A percentile compares a stretch with the other conserved stretches of the same genome.
These are phyloP conservation scores for Pseudevernia furfuracea DNA, from an alignment of 495 filamentous ascomycete genomes.

Conservation along the genomic window DNA sequence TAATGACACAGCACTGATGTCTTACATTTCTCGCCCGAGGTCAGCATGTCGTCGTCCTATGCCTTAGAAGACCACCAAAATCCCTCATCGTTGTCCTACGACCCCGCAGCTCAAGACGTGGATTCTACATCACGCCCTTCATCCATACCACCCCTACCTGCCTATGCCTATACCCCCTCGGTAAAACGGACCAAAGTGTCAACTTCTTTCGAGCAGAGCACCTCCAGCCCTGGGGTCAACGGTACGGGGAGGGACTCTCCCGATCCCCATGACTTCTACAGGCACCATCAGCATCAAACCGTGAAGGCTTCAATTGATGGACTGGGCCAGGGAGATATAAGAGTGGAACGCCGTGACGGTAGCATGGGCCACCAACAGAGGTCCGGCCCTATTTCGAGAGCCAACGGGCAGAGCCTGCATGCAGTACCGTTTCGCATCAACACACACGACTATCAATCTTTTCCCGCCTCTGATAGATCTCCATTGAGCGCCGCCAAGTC, in stretches of 20 bases:
- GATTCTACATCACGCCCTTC: constrained; percentile 2
- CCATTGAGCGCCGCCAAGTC: constrained; percentile 23
- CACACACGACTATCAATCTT: constrained; percentile 33
- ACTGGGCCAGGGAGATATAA: constrained; percentile 28
- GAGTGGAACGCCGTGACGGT: constrained; percentile 26
- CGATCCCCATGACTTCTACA: constrained; percentile 50
- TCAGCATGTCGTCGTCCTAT: constrained; percentile 27
- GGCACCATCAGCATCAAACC: constrained; percentile 31
- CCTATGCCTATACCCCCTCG: constrained; percentile 23
- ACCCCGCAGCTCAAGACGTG: constrained; percentile 12
- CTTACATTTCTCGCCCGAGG: constrained; percentile 7
- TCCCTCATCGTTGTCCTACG: constrained; percentile 14
- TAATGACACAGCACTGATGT: constrained; percentile 19
- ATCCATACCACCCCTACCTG: constrained; percentile 22
- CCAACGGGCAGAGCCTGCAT: constrained; percentile 15
- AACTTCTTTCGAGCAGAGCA: constrained; percentile 24
- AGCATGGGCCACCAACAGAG: constrained; percentile 22
- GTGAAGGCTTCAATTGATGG: constrained; percentile 25
- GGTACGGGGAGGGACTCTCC: constrained; percentile 33
- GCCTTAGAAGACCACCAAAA: constrained; percentile 21
- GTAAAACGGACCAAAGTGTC: constrained; percentile 28
- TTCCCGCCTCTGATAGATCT: constrained; percentile 27
- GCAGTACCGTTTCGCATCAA: constrained; percentile 28
- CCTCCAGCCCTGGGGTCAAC: constrained; percentile 18
- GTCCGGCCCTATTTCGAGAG: constrained; percentile 10